Percentiles rank a stretch among this genome's conserved stretches.
Evolutionary conservation across 208 protist species (phyloP).

Genomic region (Sergeia podlipaevii): DNA sequence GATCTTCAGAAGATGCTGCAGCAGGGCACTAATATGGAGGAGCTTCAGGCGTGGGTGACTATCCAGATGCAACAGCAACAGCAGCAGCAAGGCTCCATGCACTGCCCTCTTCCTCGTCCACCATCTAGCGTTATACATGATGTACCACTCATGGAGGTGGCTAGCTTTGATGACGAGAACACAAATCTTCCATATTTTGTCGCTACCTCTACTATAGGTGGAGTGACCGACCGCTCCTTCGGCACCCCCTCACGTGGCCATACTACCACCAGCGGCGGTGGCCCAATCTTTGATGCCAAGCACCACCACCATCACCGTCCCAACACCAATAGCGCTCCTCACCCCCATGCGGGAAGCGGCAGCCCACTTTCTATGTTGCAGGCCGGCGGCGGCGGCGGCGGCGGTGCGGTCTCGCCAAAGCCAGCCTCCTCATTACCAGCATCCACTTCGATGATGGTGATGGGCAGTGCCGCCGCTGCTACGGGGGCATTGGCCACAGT

Average conservation of each 20-base stretch:
- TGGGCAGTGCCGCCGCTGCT: no score
- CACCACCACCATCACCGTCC: background rate
- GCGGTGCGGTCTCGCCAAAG: no score
- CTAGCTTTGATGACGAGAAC: background rate
- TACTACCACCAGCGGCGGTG: background rate
- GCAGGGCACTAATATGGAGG: constrained; percentile 8
- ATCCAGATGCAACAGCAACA: background rate
- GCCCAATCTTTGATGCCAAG: background rate
- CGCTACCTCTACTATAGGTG: no score
- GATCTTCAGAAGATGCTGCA: constrained; percentile 9
- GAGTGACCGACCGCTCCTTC: background rate
- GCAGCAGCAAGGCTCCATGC: background rate
- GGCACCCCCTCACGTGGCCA: background rate
- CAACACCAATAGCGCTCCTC: background rate
- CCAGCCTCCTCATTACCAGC: no score
- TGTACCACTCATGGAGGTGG: no score
- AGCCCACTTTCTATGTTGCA: no score
- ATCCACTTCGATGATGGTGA: no score
- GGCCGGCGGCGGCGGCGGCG: no score
- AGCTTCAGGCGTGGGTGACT: constrained; percentile 12
- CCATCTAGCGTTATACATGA: no score
- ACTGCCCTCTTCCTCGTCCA: no score
- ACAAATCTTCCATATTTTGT: background rate
- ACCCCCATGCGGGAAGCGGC: background rate
- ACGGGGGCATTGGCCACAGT: no score